Conservation (phyloP, 2,329 filamentous ascomycete species). For the Botrytis squamosa region DNA sequence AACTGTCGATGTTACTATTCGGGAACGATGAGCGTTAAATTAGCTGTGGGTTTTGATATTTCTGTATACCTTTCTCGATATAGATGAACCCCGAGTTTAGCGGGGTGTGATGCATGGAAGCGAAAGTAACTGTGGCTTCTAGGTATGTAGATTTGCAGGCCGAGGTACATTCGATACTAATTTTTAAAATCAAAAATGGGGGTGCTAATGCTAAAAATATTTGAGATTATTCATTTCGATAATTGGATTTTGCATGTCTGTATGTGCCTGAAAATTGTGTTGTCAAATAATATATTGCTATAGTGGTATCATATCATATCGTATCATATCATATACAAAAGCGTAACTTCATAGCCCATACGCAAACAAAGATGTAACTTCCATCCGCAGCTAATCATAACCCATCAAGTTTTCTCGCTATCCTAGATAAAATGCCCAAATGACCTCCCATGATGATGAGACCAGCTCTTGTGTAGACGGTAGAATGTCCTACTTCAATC, state of each 20-base stretch:
- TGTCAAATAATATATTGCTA: not conserved
- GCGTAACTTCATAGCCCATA: not conserved
- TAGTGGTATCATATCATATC: conserved; percentile 10
- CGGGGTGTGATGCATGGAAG: not conserved
- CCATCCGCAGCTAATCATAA: not conserved
- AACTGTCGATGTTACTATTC: not conserved
- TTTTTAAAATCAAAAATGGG: not conserved
- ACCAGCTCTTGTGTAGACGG: not conserved
- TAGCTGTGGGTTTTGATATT: not conserved
- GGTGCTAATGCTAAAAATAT: not conserved
- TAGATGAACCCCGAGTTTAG: not conserved
- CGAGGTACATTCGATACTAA: not conserved
- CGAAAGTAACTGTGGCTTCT: not conserved
- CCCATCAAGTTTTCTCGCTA: not conserved
- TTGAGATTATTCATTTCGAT: too few species aligned
- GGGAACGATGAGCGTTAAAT: not conserved
- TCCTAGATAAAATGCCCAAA: not conserved
- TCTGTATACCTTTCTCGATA: not conserved
- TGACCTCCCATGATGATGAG: not conserved
- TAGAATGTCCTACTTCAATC: not conserved
- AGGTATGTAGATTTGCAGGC: not conserved
- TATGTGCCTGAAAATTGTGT: not conserved
- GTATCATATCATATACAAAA: not conserved
- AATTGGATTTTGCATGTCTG: not conserved
- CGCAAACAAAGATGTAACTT: not conserved